Evolutionary conservation across 2,329 filamentous ascomycete genomes (phyloP).

Genomic region (Sporothrix humicola): DNA sequence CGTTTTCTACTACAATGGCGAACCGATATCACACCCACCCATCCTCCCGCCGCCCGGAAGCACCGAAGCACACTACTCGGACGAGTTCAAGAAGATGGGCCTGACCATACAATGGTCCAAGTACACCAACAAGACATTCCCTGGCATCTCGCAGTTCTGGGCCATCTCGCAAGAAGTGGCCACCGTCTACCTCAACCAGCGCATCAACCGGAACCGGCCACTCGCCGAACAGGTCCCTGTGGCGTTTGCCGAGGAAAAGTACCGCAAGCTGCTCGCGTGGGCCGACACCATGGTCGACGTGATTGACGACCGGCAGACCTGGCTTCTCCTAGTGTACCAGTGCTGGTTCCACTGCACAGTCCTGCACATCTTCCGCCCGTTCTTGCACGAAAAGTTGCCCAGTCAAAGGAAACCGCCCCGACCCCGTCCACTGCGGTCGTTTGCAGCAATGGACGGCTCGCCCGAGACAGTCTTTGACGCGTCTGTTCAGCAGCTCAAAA

Average conservation of each 20-base stretch:
- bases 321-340: slow-evolving; percentile 34
- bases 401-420: neutral
- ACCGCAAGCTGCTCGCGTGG: slow-evolving; percentile 38
- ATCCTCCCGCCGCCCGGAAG: slow-evolving; percentile 6
- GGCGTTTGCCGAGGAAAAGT: slow-evolving; percentile 38
- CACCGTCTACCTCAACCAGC: slow-evolving; percentile 28
- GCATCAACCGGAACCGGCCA: slow-evolving; percentile 27
- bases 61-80: neutral
- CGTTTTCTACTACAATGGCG: slow-evolving; percentile 32
- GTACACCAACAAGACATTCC: neutral
- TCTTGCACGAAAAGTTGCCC: slow-evolving; percentile 13
- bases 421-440: neutral
- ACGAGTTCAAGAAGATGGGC: neutral
- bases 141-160: slow-evolving; percentile 12
- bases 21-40: slow-evolving; percentile 13
- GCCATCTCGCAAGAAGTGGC: slow-evolving; percentile 26
- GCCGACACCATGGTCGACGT: slow-evolving; percentile 32
- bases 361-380: slow-evolving; percentile 35
- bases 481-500: slow-evolving; percentile 24
- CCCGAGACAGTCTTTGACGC: slow-evolving; percentile 19
- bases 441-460: slow-evolving; percentile 11
- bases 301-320: slow-evolving; percentile 29
- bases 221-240: slow-evolving; percentile 29
- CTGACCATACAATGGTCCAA: neutral
- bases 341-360: slow-evolving; percentile 36